Conservation (phyloP, 805 yeast species). For the Ogataea salicorniae region DNA sequence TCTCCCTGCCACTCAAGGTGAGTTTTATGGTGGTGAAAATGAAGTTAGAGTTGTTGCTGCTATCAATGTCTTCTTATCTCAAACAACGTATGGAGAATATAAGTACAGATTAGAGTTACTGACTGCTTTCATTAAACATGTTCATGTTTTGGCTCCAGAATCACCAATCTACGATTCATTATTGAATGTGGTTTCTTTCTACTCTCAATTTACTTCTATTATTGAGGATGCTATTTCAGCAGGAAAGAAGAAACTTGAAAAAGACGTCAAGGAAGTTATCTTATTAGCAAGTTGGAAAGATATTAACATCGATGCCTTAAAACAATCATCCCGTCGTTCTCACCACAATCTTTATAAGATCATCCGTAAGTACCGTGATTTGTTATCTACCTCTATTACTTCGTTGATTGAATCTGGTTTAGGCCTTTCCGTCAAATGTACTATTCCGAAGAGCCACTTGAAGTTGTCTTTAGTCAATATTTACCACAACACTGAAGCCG, state of each 20-base stretch:
- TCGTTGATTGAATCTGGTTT: slow-evolving; percentile 58
- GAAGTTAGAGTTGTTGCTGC: slow-evolving; percentile 46
- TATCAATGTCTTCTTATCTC: slow-evolving; percentile 68
- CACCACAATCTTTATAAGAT: slow-evolving; percentile 80
- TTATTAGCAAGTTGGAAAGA: slow-evolving; percentile 96
- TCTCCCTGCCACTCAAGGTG: slow-evolving; percentile 41
- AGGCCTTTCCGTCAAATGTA: slow-evolving; percentile 6
- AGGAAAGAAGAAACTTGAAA: slow-evolving; percentile 56
- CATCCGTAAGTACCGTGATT: slow-evolving; percentile 71
- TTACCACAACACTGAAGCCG: neutral
- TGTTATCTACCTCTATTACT: slow-evolving; percentile 48
- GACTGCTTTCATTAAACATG: slow-evolving; percentile 58
- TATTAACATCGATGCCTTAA: slow-evolving; percentile 86
- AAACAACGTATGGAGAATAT: slow-evolving; percentile 75
- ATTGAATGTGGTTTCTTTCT: slow-evolving; percentile 55
- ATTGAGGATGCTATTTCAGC: slow-evolving; percentile 42
- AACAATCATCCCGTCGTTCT: slow-evolving; percentile 88
- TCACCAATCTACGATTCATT: slow-evolving; percentile 37
- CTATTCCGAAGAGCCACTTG: slow-evolving; percentile 5
- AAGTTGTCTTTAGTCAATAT: slow-evolving; percentile 7
- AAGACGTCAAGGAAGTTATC: slow-evolving; percentile 79
- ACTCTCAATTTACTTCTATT: slow-evolving; percentile 54
- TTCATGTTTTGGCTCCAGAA: slow-evolving; percentile 27
- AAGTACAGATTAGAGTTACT: slow-evolving; percentile 52
- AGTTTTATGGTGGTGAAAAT: slow-evolving; percentile 30